These are phyloP conservation scores for Sedum album DNA, from an alignment of 164 flowering plant species.

Conservation along the genomic window DNA sequence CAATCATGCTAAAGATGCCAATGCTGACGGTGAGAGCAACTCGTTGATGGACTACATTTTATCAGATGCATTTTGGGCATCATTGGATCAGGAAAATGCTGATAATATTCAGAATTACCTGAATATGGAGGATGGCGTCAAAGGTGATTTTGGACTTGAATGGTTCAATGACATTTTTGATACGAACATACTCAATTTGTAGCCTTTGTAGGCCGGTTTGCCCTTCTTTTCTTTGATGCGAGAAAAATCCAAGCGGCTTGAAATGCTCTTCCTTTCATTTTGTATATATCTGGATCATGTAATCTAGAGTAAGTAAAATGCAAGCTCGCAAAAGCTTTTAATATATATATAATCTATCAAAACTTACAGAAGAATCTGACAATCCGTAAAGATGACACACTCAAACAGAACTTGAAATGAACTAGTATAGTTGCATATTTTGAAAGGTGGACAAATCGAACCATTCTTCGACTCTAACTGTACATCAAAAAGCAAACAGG, in stretches of 20 bases:
- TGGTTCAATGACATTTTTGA: neutral
- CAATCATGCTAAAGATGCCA: neutral
- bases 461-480: no score
- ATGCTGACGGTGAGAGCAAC: neutral
- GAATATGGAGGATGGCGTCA: neutral
- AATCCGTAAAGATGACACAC: no score
- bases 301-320: no score
- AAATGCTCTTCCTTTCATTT: no score
- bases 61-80: neutral
- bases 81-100: neutral
- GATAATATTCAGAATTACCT: neutral
- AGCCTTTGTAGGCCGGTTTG: neutral
- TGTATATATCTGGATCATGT: no score
- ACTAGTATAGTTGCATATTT: neutral
- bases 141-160: neutral
- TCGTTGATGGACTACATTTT: neutral
- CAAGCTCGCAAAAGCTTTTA: no score
- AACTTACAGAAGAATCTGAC: no score
- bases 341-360: no score
- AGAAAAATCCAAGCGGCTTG: neutral
- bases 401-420: no score
- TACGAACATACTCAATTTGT: neutral
- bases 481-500: no score
- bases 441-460: neutral
- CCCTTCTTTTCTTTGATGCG: neutral